Conservation (phyloP, 2,329 filamentous ascomycete species). For the Ceratocystis eucalypticola region DNA sequence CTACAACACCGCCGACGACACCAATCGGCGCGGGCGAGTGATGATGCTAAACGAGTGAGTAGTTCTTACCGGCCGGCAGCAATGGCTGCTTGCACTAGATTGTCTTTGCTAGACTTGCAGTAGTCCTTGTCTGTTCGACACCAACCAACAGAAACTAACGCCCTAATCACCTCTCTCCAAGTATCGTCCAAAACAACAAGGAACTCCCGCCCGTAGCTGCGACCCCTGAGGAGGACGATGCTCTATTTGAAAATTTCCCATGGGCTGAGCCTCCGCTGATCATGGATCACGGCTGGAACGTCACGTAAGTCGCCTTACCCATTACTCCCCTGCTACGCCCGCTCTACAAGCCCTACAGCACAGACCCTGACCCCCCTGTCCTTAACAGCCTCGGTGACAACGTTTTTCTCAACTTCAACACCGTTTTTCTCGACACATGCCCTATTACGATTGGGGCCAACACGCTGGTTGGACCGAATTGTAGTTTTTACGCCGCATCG, state of each 20-base stretch:
- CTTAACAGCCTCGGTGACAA: constrained; percentile 44
- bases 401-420: constrained; percentile 64
- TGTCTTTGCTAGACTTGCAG: not conserved
- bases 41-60: constrained; percentile 61
- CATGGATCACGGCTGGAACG: constrained; percentile 66
- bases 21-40: constrained; percentile 46
- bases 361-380: not conserved
- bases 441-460: constrained; percentile 60
- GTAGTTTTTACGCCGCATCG: constrained; percentile 58
- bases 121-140: not conserved
- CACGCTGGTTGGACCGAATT: constrained; percentile 67
- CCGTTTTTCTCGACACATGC: constrained; percentile 64
- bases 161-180: not conserved
- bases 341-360: too few species aligned
- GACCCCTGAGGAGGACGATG: constrained; percentile 41
- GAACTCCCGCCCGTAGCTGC: constrained; percentile 46
- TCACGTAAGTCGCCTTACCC: constrained; percentile 33
- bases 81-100: too few species aligned
- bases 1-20: constrained; percentile 49
- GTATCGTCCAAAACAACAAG: constrained; percentile 48
- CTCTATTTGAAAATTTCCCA: constrained; percentile 47
- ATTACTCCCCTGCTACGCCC: too few species aligned
- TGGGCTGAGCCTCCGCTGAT: constrained; percentile 58
- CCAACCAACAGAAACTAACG: not conserved
- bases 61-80: too few species aligned